Evolutionary conservation across 352 stramenopile genomes (phyloP).

Genomic region (Phytopythium ostracodes): DNA sequence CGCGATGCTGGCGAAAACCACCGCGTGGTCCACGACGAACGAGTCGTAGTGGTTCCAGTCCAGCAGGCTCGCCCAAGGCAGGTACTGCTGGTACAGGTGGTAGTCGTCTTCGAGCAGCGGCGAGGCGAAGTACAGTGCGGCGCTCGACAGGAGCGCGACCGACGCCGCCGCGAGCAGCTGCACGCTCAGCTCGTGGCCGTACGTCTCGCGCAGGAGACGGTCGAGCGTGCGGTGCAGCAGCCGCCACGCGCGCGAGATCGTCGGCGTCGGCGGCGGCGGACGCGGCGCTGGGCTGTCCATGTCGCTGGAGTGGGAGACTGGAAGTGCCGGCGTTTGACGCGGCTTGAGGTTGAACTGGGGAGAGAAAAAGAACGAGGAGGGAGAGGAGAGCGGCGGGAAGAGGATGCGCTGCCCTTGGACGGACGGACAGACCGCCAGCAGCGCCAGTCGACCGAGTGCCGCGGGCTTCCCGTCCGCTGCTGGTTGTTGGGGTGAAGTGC

Average conservation of each 20-base stretch:
- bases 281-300: not conserved
- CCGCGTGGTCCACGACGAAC: slow-evolving; percentile 64
- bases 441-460: not conserved
- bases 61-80: slow-evolving; percentile 48
- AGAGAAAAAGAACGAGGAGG: not conserved
- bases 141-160: slow-evolving; percentile 41
- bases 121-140: slow-evolving; percentile 46
- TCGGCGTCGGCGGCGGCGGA: not conserved
- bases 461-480: too few relatives aligned
- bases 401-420: not conserved
- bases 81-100: slow-evolving; percentile 43
- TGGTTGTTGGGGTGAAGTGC: not conserved
- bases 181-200: slow-evolving; percentile 50
- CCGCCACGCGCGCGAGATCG: slow-evolving; percentile 4
- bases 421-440: not conserved
- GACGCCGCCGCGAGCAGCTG: slow-evolving; percentile 47
- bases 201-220: slow-evolving; percentile 45
- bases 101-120: slow-evolving; percentile 53
- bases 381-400: not conserved
- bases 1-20: slow-evolving; percentile 63
- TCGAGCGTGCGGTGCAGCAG: slow-evolving; percentile 32
- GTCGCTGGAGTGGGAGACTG: not conserved
- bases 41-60: slow-evolving; percentile 69
- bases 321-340: not conserved
- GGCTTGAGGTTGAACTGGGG: slow-evolving; percentile 1